A percentile compares a stretch with the other conserved stretches of the same genome.
These are phyloP conservation scores for Russula virescens DNA, from an alignment of 768 basidiomycete genomes.

Conservation along the genomic window DNA sequence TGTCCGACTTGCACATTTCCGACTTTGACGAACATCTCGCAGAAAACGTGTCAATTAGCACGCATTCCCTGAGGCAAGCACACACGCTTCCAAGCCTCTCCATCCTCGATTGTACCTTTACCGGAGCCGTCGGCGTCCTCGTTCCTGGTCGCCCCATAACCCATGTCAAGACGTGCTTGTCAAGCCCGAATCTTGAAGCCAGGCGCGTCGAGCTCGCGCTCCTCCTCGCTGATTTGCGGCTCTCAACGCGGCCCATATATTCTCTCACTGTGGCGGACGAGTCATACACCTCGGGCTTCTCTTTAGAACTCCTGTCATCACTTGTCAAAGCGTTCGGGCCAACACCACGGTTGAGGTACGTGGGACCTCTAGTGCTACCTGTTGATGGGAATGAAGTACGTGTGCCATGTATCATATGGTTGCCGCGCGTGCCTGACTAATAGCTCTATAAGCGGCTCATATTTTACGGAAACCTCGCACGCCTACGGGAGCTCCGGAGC, in stretches of 20 bases:
- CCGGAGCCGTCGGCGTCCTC: slow-evolving; percentile 53
- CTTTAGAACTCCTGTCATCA: slow-evolving; percentile 45
- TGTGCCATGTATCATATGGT: background rate
- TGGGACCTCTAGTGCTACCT: slow-evolving; percentile 61
- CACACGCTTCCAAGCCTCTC: slow-evolving; percentile 43
- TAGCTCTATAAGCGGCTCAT: slow-evolving; percentile 46
- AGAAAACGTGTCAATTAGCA: slow-evolving; percentile 21
- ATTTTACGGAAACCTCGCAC: slow-evolving; percentile 57
- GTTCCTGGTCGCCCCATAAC: slow-evolving; percentile 55
- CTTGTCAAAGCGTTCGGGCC: slow-evolving; percentile 34
- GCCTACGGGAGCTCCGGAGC: slow-evolving; percentile 44
- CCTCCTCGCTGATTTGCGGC: slow-evolving; percentile 43
- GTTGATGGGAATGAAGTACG: slow-evolving; percentile 49
- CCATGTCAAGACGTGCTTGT: slow-evolving; percentile 65
- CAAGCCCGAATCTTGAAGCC: slow-evolving; percentile 40
- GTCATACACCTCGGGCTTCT: slow-evolving; percentile 48
- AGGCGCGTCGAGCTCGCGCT: slow-evolving; percentile 49
- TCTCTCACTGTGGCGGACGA: slow-evolving; percentile 62
- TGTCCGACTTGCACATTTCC: slow-evolving; percentile 43
- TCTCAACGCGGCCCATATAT: slow-evolving; percentile 40
- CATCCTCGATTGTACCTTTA: slow-evolving; percentile 60
- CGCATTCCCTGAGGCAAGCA: slow-evolving; percentile 28
- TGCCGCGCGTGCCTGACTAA: background rate
- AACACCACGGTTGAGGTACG: slow-evolving; percentile 42
- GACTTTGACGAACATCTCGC: slow-evolving; percentile 33